phyloP scores from a whole-genome alignment of 129 eudicot species.

The Pittosporum tobira region DNA sequence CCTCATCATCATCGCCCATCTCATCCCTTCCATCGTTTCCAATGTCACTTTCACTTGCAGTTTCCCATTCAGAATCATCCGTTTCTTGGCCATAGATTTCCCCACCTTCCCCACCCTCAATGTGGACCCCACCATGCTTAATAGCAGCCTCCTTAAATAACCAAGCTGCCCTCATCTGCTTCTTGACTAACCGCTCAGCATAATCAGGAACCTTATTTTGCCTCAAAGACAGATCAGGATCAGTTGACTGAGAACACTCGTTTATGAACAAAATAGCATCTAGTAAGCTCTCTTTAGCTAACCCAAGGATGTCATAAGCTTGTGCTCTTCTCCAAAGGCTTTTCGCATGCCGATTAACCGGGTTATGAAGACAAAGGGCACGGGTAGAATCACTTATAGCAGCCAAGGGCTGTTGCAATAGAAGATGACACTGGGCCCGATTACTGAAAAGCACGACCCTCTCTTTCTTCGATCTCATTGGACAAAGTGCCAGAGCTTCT shows the following conservation, averaged over 20 bases:
- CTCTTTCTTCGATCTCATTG: conserved; percentile 85
- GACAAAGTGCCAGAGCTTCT: conserved; percentile 76
- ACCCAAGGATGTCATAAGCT: conserved; percentile 91
- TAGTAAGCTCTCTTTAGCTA: conserved; percentile 84
- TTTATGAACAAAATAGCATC: conserved; percentile 87
- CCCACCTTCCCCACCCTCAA: conserved; percentile 58
- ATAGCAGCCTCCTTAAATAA: conserved; percentile 82
- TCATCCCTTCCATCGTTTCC: conserved; percentile 62
- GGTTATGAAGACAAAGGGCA: conserved; percentile 84
- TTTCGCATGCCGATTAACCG: conserved; percentile 89
- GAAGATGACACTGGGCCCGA: conserved; percentile 87
- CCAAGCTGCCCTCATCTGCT: conserved; percentile 98
- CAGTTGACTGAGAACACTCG: conserved; percentile 84
- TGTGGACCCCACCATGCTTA: conserved; percentile 70
- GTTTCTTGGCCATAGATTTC: conserved; percentile 60
- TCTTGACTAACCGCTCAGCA: conserved; percentile 91
- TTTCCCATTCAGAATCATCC: conserved; percentile 98
- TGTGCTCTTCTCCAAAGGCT: conserved; percentile 99
- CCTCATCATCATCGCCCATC: conserved; percentile 36
- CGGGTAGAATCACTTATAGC: conserved; percentile 97
- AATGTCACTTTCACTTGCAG: conserved; percentile 89
- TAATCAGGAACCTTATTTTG: conserved; percentile 95
- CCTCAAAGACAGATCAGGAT: conserved; percentile 66
- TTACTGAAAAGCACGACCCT: conserved; percentile 81
- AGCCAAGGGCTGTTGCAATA: conserved; percentile 71